These are phyloP conservation scores for Kodamaea arcana DNA, from an alignment of 1,139 yeast genomes.

Conservation along the genomic window DNA sequence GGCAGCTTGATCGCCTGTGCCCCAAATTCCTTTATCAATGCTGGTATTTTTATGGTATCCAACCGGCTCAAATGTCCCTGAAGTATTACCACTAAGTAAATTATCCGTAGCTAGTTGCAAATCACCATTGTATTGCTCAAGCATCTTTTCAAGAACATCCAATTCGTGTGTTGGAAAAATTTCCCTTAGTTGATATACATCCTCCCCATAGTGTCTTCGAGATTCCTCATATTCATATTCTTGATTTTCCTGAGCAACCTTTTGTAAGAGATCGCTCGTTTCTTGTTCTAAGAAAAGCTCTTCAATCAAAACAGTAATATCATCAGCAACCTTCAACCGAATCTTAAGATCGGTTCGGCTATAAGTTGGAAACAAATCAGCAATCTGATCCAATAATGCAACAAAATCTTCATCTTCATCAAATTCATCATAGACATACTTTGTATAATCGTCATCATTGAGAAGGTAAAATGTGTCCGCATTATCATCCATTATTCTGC, in stretches of 20 bases:
- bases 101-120: conserved; percentile 13
- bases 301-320: conserved; percentile 20
- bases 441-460: conserved; percentile 12
- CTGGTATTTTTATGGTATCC: not conserved
- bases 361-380: conserved; percentile 27
- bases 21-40: conserved; percentile 8
- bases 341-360: conserved; percentile 24
- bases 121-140: conserved; percentile 16
- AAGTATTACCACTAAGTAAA: conserved; percentile 10
- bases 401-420: conserved; percentile 15
- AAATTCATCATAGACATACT: conserved; percentile 12
- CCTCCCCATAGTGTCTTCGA: conserved; percentile 7
- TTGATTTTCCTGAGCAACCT: conserved; percentile 7
- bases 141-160: conserved; percentile 13
- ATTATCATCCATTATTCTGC: conserved; percentile 1
- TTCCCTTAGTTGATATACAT: conserved; percentile 16
- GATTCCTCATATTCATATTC: conserved; percentile 5
- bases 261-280: conserved; percentile 9
- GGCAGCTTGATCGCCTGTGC: conserved; percentile 7
- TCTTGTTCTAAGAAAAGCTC: conserved; percentile 18
- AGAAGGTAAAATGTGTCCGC: conserved; percentile 6
- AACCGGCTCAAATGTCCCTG: conserved; percentile 6
- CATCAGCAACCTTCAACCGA: conserved; percentile 17
- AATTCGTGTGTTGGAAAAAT: conserved; percentile 20
- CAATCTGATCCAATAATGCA: conserved; percentile 19